Evolutionary conservation across 2,329 filamentous ascomycete species (phyloP).

Genomic region (Lasiodiplodia hormozganensis): DNA sequence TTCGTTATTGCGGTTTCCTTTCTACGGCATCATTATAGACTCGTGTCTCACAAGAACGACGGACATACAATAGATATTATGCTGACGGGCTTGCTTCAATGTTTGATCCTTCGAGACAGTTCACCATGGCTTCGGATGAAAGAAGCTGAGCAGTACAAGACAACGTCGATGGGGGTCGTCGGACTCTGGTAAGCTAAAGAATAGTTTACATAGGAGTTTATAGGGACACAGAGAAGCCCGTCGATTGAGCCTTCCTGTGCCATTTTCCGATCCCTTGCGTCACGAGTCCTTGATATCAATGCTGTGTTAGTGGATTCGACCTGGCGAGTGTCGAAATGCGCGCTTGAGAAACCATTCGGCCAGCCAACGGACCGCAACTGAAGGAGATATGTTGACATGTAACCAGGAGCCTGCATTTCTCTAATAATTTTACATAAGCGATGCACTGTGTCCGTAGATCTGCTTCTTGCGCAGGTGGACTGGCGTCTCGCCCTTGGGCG

Average conservation of each 20-base stretch:
- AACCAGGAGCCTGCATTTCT: slow-evolving; percentile 20
- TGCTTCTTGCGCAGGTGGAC: slow-evolving; percentile 58
- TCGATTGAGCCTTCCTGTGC: neutral
- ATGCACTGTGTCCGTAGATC: slow-evolving; percentile 39
- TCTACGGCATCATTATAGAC: neutral
- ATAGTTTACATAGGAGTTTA: neutral
- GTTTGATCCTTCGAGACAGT: neutral
- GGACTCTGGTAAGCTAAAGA: neutral
- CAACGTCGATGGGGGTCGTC: neutral
- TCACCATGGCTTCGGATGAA: neutral
- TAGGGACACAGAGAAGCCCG: neutral
- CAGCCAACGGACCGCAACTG: neutral
- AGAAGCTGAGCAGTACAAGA: neutral
- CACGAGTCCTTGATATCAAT: neutral
- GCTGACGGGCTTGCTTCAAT: slow-evolving; percentile 1
- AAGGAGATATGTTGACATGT: neutral
- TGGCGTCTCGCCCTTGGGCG: slow-evolving; percentile 56
- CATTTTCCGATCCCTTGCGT: neutral
- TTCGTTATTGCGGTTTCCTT: neutral
- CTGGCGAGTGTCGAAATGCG: neutral
- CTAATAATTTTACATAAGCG: slow-evolving; percentile 28
- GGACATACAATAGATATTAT: slow-evolving; percentile 1
- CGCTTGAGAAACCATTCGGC: neutral
- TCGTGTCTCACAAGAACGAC: neutral
- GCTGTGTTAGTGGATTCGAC: neutral